Percentiles rank a stretch among this genome's conserved stretches.
Evolutionary conservation across 208 protist genomes (phyloP).

Genomic region (Entamoeba invadens): DNA sequence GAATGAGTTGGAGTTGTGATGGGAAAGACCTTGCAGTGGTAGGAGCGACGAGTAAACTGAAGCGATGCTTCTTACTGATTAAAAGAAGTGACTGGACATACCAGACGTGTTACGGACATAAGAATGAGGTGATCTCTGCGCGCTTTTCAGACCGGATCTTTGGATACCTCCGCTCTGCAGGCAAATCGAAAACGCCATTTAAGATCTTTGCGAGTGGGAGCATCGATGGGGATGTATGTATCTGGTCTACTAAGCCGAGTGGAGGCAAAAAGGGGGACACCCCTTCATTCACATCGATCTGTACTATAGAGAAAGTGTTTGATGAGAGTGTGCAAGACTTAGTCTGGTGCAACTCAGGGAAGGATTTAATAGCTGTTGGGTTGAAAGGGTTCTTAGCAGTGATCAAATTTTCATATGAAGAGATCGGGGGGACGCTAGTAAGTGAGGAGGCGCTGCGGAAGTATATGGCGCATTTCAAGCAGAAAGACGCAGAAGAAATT

Average conservation of each 20-base stretch:
- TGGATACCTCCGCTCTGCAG: neutral
- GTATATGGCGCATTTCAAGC: neutral
- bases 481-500: neutral
- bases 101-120: neutral
- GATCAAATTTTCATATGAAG: neutral
- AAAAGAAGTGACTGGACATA: neutral
- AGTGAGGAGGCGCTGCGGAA: neutral
- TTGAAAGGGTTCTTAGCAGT: neutral
- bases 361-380: neutral
- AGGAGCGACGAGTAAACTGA: neutral
- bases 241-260: neutral
- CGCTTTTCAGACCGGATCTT: neutral
- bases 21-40: neutral
- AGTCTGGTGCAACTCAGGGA: neutral
- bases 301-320: neutral
- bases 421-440: neutral
- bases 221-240: neutral
- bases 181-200: neutral
- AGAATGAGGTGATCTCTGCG: neutral
- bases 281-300: neutral
- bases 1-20: neutral
- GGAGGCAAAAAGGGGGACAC: too few relatives aligned
- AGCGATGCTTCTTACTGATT: neutral
- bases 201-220: neutral
- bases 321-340: neutral